Evolutionary conservation across 305 asterid species (phyloP).

Genomic region (Solanum hybrid): DNA sequence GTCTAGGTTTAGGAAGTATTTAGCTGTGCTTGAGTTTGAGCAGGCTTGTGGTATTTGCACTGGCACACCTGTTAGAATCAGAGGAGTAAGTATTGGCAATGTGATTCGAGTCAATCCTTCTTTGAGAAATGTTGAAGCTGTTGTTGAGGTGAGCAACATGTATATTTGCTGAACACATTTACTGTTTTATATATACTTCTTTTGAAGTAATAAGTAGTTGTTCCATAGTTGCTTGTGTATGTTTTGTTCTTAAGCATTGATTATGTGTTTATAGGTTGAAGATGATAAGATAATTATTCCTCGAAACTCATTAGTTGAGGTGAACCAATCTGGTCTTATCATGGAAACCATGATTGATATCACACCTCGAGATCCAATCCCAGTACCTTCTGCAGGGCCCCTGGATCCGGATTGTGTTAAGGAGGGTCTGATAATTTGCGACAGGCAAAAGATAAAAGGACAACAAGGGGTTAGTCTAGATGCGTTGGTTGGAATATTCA

Average conservation of each 20-base stretch:
- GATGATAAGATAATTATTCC: conserved; percentile 87
- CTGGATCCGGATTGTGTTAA: conserved; percentile 55
- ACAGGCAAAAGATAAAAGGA: conserved; percentile 78
- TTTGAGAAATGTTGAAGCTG: conserved; percentile 68
- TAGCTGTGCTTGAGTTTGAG: conserved; percentile 79
- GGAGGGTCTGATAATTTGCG: conserved; percentile 87
- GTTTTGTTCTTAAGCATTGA: neutral
- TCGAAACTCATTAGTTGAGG: conserved; percentile 78
- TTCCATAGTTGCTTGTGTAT: conserved; percentile 1
- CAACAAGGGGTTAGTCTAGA: conserved; percentile 92
- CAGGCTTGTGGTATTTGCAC: conserved; percentile 89
- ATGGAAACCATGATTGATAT: conserved; percentile 97
- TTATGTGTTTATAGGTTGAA: conserved; percentile 50
- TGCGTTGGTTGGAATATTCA: conserved; percentile 88
- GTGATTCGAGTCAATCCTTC: conserved; percentile 89
- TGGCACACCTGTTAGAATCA: conserved; percentile 87
- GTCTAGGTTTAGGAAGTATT: conserved; percentile 71
- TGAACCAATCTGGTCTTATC: conserved; percentile 96
- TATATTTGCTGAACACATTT: neutral
- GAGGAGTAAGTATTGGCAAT: conserved; percentile 86
- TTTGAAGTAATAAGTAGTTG: neutral
- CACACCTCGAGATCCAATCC: conserved; percentile 81
- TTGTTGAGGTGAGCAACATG: conserved; percentile 57
- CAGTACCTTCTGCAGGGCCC: conserved; percentile 71
- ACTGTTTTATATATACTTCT: neutral